phyloP scores from a whole-genome alignment of 768 basidiomycete genomes.

The Antrodiella citrinella region DNA sequence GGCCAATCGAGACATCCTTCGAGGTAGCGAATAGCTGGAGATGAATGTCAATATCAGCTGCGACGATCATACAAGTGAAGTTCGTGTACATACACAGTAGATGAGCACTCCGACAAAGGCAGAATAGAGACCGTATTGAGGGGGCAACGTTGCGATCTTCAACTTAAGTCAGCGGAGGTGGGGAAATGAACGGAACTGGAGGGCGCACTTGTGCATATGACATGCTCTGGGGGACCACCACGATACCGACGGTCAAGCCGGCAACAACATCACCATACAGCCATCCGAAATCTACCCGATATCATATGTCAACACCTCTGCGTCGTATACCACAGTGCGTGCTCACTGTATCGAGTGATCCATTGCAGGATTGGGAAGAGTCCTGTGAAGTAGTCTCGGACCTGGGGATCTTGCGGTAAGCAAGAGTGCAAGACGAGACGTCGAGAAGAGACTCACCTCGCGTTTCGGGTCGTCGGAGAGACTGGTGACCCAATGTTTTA shows the following conservation, averaged over 20 bases:
- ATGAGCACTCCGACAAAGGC: conserved; percentile 82
- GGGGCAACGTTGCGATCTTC: conserved; percentile 75
- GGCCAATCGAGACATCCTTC: conserved; percentile 99
- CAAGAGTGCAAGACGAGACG: background rate
- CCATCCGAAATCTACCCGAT: conserved; percentile 60
- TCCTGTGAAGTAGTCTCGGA: conserved; percentile 52
- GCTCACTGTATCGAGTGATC: conserved; percentile 81
- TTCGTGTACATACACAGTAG: conserved; percentile 57
- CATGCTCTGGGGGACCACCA: conserved; percentile 91
- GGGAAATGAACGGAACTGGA: background rate
- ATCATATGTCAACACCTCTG: background rate
- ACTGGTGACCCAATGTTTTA: conserved; percentile 41
- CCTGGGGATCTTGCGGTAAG: conserved; percentile 29
- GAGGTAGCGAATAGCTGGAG: conserved; percentile 88
- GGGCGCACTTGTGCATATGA: conserved; percentile 66
- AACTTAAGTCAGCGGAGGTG: background rate
- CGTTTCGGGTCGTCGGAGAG: conserved; percentile 38
- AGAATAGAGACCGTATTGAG: conserved; percentile 90
- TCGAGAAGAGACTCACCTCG: conserved; percentile 32
- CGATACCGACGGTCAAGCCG: conserved; percentile 90
- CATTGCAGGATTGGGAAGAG: conserved; percentile 84
- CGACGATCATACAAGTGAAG: background rate
- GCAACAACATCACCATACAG: conserved; percentile 81
- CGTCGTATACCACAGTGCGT: background rate
- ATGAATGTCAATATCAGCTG: conserved; percentile 2